A percentile compares a stretch with the other conserved stretches of the same genome.
Conservation (phyloP, 257 asterid species). For the Anisodus acutangulus region DNA sequence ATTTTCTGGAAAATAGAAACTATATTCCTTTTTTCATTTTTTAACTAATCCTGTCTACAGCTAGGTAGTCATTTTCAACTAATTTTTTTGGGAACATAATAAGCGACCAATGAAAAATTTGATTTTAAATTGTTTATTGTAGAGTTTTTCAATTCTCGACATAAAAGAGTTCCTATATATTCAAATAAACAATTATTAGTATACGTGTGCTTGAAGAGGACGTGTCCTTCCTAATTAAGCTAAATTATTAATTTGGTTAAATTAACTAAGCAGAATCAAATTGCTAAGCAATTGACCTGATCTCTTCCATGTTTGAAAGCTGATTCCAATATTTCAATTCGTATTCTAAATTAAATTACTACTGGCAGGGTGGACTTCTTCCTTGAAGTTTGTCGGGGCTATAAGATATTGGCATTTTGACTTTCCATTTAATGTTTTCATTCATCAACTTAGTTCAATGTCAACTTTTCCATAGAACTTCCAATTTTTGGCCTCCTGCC, state of each 20-base stretch:
- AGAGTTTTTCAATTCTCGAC: neutral
- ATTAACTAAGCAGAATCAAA: neutral
- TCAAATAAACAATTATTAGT: neutral
- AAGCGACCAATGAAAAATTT: neutral
- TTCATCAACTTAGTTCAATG: neutral
- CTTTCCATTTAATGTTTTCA: neutral
- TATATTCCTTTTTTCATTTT: neutral
- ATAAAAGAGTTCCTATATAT: neutral
- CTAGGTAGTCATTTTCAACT: neutral
- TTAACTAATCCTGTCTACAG: neutral
- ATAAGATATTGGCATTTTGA: neutral
- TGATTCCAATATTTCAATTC: neutral
- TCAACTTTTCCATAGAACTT: neutral
- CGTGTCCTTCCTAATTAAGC: neutral
- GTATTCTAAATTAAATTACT: neutral
- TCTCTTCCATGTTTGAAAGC: neutral
- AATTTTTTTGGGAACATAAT: neutral
- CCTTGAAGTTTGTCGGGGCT: neutral
- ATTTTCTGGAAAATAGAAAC: neutral
- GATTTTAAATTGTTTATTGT: neutral
- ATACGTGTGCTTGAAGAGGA: conserved; percentile 13
- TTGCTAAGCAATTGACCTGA: neutral
- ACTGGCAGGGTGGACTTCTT: neutral
- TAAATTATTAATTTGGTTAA: neutral
- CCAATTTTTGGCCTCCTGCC: neutral